Conservation (phyloP, 345 rosid genomes). For the Syzygium jambos region DNA sequence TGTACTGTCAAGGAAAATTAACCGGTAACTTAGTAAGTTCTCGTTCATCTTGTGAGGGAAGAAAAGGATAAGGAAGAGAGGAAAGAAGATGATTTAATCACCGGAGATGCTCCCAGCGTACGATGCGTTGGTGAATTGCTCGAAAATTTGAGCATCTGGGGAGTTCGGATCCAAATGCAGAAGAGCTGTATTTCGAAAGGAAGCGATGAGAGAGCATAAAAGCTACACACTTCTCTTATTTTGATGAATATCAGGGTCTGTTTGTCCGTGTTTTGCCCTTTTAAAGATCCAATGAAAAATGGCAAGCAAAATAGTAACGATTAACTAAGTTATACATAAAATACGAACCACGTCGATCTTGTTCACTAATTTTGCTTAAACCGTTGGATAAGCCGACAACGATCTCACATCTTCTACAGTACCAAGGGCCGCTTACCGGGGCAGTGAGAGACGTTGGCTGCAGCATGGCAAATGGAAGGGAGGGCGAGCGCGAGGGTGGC, state of each 20-base stretch:
- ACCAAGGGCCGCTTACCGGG: slow-evolving; percentile 28
- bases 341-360: background rate
- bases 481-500: slow-evolving; percentile 56
- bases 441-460: slow-evolving; percentile 60
- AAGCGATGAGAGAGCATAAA: background rate
- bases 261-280: background rate
- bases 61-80: background rate
- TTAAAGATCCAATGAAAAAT: background rate
- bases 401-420: background rate
- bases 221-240: background rate
- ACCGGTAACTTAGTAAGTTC: background rate
- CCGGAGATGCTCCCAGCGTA: background rate
- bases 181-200: background rate
- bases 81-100: background rate
- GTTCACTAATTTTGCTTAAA: background rate
- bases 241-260: background rate
- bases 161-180: slow-evolving; percentile 7
- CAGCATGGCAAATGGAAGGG: slow-evolving; percentile 56
- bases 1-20: background rate
- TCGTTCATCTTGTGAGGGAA: background rate
- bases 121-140: background rate
- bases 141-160: background rate
- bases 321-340: background rate
- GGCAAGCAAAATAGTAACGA: background rate
- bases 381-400: background rate